Percentiles rank a stretch among this genome's conserved stretches.
Conservation (phyloP, 139 green algal genomes). For the Chlorella vulgaris region DNA sequence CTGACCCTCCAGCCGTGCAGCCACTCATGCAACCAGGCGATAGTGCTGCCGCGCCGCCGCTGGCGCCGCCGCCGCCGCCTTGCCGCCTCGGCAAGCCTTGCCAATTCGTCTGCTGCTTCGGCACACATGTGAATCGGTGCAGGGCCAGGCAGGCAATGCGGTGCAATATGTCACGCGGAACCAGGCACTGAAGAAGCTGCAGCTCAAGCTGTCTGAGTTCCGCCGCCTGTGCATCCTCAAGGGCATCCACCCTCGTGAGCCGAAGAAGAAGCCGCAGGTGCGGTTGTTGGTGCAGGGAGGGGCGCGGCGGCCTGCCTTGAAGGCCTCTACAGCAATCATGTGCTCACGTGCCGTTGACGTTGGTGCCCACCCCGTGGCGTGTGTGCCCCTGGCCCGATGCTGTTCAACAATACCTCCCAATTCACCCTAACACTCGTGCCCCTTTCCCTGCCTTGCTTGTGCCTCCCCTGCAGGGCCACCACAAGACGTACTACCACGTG, state of each 20-base stretch:
- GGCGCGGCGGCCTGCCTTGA: neutral
- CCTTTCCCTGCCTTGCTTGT: neutral
- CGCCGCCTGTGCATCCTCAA: constrained; percentile 98
- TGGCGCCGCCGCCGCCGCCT: too few relatives aligned
- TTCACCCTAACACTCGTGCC: neutral
- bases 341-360: neutral
- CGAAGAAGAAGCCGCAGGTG: constrained; percentile 89
- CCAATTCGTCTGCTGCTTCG: neutral
- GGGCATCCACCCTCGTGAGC: constrained; percentile 96
- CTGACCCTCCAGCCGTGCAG: too few relatives aligned
- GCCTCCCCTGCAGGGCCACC: constrained; percentile 65
- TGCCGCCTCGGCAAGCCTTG: too few relatives aligned
- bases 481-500: constrained; percentile 99
- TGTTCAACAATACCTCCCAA: too few relatives aligned
- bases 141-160: constrained; percentile 73
- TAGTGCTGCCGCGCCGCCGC: too few relatives aligned
- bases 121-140: neutral
- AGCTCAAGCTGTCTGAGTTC: constrained; percentile 96
- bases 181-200: constrained; percentile 94
- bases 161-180: constrained; percentile 95
- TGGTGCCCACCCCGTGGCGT: too few relatives aligned
- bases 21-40: neutral
- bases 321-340: neutral
- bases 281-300: neutral
- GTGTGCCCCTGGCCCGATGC: too few relatives aligned